Base-by-base conservation (phyloP, 768 basidiomycete species). In the Psilocybe subaeruginosa region DNA sequence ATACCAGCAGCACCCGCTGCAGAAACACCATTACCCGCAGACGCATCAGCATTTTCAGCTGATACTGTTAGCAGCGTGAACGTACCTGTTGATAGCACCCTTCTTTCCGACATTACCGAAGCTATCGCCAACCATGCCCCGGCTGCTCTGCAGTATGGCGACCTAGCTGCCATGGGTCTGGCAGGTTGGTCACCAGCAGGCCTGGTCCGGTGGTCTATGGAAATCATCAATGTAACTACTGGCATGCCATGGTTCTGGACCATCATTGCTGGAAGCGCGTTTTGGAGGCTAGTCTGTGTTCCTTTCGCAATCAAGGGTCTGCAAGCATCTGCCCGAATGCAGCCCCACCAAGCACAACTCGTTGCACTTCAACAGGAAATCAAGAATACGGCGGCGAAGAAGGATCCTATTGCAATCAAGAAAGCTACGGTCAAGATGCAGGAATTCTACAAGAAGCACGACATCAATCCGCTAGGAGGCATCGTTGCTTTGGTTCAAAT, bases 161-260 rank as follows among this genome's bases (percentile, higher is more conserved):
- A 92, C 73, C 78, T 93, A 41, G 84, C 87, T 14, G 82, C 85
- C 3, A 79, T 92, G 41, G 92, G 89, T 2, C 75, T 93, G 2
- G 75, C 80, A 14, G 71, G 78, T 16, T 91, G 86, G 84, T 77
- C 82, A 50, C 92, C 91, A 2, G 82, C 85, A 0, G 91, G 90
- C 0, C 64, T 89, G 35, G 76, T 86, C 27, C 80, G 82, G 37
- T 86, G 83, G 82, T 76, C 84, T 23, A 76, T 91, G 50, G 91
- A 93, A 37, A 27, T 63, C 51, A 72, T 92, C 56, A 85, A 93
- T 64, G 87, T 93, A 54, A 73, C 79, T 51, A 85, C 86, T 0
- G 88, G 87, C 39, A 74, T 94, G 61, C 88, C 90, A 0, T 95
- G 94, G 93, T 91, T 91, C 77, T 85, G 87, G 80, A 90, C 92